Percentiles rank a stretch among this genome's conserved stretches.
These are phyloP conservation scores for Cavenderia fasciculata DNA, from an alignment of 78 protist genomes.

Conservation along the genomic window DNA sequence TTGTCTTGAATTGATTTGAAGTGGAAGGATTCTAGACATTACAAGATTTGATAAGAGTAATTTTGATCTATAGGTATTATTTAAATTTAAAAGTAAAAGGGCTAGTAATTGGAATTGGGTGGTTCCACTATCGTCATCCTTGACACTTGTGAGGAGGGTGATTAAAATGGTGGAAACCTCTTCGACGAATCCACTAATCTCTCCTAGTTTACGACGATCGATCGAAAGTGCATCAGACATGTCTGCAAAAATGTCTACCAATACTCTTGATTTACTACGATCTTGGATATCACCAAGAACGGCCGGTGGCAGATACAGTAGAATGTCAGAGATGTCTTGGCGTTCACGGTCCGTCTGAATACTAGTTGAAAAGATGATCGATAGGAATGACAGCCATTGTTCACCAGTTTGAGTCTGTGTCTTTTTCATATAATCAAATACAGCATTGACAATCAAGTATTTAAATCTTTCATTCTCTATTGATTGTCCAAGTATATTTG, in stretches of 20 bases:
- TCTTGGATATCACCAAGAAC: slow-evolving; percentile 31
- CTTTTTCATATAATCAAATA: slow-evolving; percentile 31
- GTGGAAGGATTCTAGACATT: slow-evolving; percentile 4
- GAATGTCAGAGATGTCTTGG: slow-evolving; percentile 12
- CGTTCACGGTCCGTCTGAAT: neutral
- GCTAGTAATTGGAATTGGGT: slow-evolving; percentile 14
- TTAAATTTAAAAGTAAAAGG: slow-evolving; percentile 10
- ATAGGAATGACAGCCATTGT: slow-evolving; percentile 3
- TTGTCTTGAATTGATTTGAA: neutral
- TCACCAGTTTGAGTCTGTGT: neutral
- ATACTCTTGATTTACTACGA: slow-evolving; percentile 37
- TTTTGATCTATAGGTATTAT: neutral
- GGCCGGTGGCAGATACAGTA: slow-evolving; percentile 26
- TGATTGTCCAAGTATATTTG: neutral
- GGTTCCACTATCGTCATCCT: neutral
- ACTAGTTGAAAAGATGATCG: slow-evolving; percentile 8
- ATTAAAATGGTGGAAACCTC: slow-evolving; percentile 10
- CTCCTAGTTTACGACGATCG: neutral
- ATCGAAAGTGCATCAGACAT: slow-evolving; percentile 2
- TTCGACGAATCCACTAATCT: neutral
- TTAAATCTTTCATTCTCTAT: slow-evolving; percentile 26
- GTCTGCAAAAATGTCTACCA: slow-evolving; percentile 19
- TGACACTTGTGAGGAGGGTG: neutral
- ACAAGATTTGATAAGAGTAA: slow-evolving; percentile 40
- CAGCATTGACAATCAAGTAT: slow-evolving; percentile 16